Conservation (phyloP, 139 green algal species). For the Chlorokybus atmophyticus region DNA sequence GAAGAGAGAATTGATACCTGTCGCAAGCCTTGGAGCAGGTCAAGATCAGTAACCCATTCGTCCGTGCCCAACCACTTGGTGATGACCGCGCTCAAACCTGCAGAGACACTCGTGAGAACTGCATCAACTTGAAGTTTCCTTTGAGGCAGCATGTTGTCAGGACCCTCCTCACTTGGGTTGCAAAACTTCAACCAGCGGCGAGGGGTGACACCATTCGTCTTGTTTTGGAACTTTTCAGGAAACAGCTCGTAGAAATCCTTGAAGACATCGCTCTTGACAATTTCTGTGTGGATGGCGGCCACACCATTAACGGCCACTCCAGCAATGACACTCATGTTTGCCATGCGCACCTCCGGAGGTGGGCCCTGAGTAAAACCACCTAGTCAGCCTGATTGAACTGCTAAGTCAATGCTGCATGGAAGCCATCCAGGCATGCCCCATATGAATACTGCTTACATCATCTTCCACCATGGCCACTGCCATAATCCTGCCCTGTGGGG, state of each 20-base stretch:
- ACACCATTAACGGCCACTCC: constrained; percentile 78
- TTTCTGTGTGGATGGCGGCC: constrained; percentile 83
- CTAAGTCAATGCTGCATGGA: not conserved
- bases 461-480: too few relatives aligned
- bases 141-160: too few relatives aligned
- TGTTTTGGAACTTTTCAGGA: constrained; percentile 96
- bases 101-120: too few relatives aligned
- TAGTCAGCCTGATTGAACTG: constrained; percentile 27
- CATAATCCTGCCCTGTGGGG: too few relatives aligned
- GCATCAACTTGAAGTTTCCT: too few relatives aligned
- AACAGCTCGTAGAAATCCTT: constrained; percentile 69
- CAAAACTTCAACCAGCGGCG: constrained; percentile 88
- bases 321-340: constrained; percentile 82
- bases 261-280: constrained; percentile 87
- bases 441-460: too few relatives aligned
- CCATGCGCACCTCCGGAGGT: constrained; percentile 70
- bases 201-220: constrained; percentile 92
- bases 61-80: constrained; percentile 71
- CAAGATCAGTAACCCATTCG: constrained; percentile 66
- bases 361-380: constrained; percentile 8
- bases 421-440: too few relatives aligned
- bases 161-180: constrained; percentile 73
- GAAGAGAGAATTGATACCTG: too few relatives aligned
- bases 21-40: constrained; percentile 30
- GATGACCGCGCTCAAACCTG: constrained; percentile 63